Evolutionary conservation across 192 early-diverging fungal species (phyloP).

Genomic region (Geranomyces michiganensis): DNA sequence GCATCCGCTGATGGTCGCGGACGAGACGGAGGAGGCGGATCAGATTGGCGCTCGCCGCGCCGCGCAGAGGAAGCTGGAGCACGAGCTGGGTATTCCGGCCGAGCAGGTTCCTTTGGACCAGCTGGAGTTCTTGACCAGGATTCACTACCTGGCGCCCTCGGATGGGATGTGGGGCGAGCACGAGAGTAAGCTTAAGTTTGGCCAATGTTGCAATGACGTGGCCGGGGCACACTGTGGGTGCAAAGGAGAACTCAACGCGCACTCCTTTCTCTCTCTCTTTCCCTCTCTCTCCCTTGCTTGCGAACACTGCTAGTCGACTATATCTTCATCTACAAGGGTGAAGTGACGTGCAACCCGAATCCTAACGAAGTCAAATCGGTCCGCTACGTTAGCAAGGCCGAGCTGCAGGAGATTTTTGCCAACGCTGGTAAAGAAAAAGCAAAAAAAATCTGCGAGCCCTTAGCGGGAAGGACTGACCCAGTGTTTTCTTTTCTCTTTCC

Average conservation of each 20-base stretch:
- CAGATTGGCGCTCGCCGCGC: slow-evolving; percentile 84
- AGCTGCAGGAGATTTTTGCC: slow-evolving; percentile 75
- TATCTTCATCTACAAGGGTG: slow-evolving; percentile 83
- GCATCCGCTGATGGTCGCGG: slow-evolving; percentile 82
- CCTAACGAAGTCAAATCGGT: slow-evolving; percentile 88
- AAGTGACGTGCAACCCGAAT: slow-evolving; percentile 77
- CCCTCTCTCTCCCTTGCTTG: too few species aligned
- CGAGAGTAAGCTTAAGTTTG: slow-evolving; percentile 75
- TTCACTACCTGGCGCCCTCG: slow-evolving; percentile 95
- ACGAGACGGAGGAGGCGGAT: slow-evolving; percentile 77
- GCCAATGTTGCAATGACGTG: too few species aligned
- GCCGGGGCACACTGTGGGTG: too few species aligned
- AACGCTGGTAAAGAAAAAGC: slow-evolving; percentile 56
- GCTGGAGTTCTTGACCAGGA: slow-evolving; percentile 88
- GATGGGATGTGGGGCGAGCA: slow-evolving; percentile 99
- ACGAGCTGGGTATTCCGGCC: slow-evolving; percentile 87
- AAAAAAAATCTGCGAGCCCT: too few species aligned
- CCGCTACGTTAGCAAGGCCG: slow-evolving; percentile 80
- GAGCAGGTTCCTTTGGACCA: slow-evolving; percentile 78
- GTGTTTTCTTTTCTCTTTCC: background rate
- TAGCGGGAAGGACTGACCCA: too few species aligned
- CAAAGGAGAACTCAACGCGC: too few species aligned
- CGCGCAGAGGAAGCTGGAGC: slow-evolving; percentile 91
- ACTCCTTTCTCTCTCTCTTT: too few species aligned
- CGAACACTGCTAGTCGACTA: too few species aligned